Conservation (phyloP, 2,329 filamentous ascomycete genomes). For the Eutypa lata region DNA sequence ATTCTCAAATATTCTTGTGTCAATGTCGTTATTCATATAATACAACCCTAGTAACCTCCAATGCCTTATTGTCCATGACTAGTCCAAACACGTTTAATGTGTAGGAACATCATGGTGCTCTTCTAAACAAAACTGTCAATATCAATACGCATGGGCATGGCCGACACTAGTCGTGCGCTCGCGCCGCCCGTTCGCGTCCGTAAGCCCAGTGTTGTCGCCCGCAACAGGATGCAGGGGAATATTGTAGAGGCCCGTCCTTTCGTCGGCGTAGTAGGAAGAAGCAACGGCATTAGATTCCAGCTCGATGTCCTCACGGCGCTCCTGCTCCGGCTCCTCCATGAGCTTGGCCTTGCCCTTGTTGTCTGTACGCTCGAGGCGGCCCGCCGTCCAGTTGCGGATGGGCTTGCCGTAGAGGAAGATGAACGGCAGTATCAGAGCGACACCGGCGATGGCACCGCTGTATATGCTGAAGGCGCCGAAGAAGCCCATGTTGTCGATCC, state of each 20-base stretch:
- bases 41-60: too few relatives aligned
- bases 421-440: slow-evolving; percentile 10
- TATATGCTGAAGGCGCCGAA: slow-evolving; percentile 13
- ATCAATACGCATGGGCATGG: not conserved
- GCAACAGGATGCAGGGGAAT: not conserved
- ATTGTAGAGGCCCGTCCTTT: not conserved
- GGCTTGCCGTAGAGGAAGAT: slow-evolving; percentile 16
- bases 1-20: too few relatives aligned
- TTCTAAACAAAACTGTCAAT: not conserved
- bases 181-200: not conserved
- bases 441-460: slow-evolving; percentile 5
- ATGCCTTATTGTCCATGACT: too few relatives aligned
- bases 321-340: not conserved
- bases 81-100: too few relatives aligned
- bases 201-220: too few relatives aligned
- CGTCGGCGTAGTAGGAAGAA: not conserved
- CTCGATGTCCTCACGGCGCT: not conserved
- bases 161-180: not conserved
- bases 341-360: not conserved
- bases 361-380: not conserved
- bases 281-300: not conserved
- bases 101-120: too few relatives aligned
- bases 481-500: slow-evolving; percentile 14
- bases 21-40: too few relatives aligned
- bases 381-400: not conserved